These are phyloP conservation scores for Fulvia fulva DNA, from an alignment of 2,329 filamentous ascomycete species.

Conservation along the genomic window DNA sequence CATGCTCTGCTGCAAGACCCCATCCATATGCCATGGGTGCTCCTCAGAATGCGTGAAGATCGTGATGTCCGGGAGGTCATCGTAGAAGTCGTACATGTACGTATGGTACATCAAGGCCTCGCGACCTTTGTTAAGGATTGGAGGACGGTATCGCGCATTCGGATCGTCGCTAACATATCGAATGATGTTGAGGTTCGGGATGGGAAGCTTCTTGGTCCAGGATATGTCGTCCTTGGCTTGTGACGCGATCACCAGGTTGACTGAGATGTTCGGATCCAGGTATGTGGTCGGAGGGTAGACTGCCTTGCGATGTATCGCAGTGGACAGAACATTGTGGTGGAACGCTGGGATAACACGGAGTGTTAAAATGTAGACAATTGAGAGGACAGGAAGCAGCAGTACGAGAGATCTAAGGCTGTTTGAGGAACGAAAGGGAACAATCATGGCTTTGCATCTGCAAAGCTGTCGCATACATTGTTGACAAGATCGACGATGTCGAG, in stretches of 20 bases:
- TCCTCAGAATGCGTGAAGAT: slow-evolving; percentile 21
- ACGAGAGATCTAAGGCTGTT: not conserved
- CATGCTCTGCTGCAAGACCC: slow-evolving; percentile 12
- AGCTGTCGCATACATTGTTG: not conserved
- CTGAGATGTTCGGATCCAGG: slow-evolving; percentile 5
- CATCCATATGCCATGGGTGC: slow-evolving; percentile 20
- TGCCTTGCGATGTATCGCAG: too few species aligned
- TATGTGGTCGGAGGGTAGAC: not conserved
- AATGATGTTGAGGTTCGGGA: slow-evolving; percentile 18
- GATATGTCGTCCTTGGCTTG: slow-evolving; percentile 16
- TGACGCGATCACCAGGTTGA: slow-evolving; percentile 19
- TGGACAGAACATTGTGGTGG: not conserved
- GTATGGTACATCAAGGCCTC: slow-evolving; percentile 25
- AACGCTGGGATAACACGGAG: not conserved
- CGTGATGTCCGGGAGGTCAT: slow-evolving; percentile 16
- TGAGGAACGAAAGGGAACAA: not conserved
- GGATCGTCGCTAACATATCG: slow-evolving; percentile 22
- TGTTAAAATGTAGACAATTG: not conserved
- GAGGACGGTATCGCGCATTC: slow-evolving; percentile 14
- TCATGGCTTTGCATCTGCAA: not conserved
- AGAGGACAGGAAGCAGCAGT: not conserved
- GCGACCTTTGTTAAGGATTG: slow-evolving; percentile 13
- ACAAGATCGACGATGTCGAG: not conserved
- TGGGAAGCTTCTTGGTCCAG: slow-evolving; percentile 16
- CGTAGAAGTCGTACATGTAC: slow-evolving; percentile 22